Evolutionary conservation across 768 basidiomycete species (phyloP), one percentile per base, ranked within the genome.

Genomic region (Thelephora ganbajun): DNA sequence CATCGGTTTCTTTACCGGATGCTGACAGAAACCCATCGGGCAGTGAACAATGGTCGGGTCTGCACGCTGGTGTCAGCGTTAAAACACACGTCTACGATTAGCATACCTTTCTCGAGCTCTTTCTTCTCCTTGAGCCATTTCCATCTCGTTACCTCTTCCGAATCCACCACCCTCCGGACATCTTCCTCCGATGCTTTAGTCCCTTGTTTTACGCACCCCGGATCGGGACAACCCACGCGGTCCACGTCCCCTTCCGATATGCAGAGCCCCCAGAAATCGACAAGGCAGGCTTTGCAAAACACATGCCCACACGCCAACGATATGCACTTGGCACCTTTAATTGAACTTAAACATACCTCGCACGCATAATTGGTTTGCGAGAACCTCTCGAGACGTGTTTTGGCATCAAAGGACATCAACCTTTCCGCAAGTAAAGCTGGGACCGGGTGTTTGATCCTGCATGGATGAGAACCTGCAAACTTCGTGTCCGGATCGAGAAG

Each of bases 21-120:
- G 71, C 60, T 93, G 91, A 58, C 91, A 96, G 43, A 77, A 73
- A 34, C 72, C 63, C 63, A 87, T 72, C 1, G 90, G 91, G 63
- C 91, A 96, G 54, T 83, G 74, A 5, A 87, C 71, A 48, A 83
- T 80, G 5, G 80, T 71, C 19, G 87, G 87, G 62, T 92, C 89
- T 84, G 48, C 43, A 11, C 16, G 23, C 9, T 11, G 35, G 33
- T 20, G 44, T 46, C 3, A 35, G 34, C 22, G 22, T 36, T 2
- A 11, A 23, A 26, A 30, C 36, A 30, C 1, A 7, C 12, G 2
- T 9, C 6, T 6, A 16, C n/a, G 12, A 19, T 20, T 9, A 18
- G 60, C 66, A 33, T 52, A 80, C 86, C 87, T 65, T 70, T 72
- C 55, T 94, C 91, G 5, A 83, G 59, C 49, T 73, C 69, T 39